A percentile compares a stretch with the other conserved stretches of the same genome.
phyloP scores from a whole-genome alignment of 129 eudicot species.

The Lactuca sativa region DNA sequence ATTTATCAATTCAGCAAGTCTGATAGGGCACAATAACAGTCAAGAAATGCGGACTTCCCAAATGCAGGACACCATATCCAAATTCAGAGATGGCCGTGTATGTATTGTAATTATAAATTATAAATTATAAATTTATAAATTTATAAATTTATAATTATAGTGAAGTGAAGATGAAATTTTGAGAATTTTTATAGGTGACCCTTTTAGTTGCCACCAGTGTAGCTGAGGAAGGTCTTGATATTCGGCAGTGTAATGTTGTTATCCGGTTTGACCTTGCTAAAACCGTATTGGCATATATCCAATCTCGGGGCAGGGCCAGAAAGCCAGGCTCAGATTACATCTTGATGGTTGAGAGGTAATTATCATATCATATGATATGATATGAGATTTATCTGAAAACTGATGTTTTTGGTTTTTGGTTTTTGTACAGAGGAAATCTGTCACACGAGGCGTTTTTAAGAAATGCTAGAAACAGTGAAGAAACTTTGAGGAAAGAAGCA shows the following conservation, averaged over 20 bases:
- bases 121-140: too few relatives aligned
- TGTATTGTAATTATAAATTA: conserved; percentile 21
- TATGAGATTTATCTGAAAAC: too few relatives aligned
- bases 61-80: conserved; percentile 94
- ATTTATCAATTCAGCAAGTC: conserved; percentile 85
- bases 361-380: not conserved
- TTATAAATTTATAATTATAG: not conserved
- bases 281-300: conserved; percentile 97
- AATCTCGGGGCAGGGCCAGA: conserved; percentile 98
- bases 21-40: conserved; percentile 96
- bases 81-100: conserved; percentile 98
- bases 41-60: conserved; percentile 96
- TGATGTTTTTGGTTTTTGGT: too few relatives aligned
- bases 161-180: not conserved
- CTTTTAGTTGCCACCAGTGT: conserved; percentile 99
- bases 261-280: conserved; percentile 99
- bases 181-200: conserved; percentile 54
- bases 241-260: conserved; percentile 98
- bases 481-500: conserved; percentile 96
- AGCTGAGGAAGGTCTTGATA: conserved; percentile 99
- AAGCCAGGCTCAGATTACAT: conserved; percentile 99
- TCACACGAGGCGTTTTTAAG: conserved; percentile 89
- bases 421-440: conserved; percentile 67
- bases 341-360: conserved; percentile 94
- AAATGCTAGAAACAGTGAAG: conserved; percentile 98